Evolutionary conservation across 257 asterid species (phyloP).

Genomic region (Solanum piurae): DNA sequence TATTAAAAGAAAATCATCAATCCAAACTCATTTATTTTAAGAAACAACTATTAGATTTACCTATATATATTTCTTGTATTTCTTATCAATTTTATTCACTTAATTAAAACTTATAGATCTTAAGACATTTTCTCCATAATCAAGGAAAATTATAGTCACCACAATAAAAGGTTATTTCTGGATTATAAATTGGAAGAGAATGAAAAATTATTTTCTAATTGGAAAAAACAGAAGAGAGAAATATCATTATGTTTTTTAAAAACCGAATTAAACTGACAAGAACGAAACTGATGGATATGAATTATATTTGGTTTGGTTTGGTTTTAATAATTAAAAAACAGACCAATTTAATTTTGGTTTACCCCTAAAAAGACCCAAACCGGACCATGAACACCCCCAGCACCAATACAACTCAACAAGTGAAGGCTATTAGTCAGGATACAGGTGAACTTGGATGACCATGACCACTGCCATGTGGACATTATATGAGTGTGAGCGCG

Average conservation of each 20-base stretch:
- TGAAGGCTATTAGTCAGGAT: not conserved
- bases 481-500: not conserved
- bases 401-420: not conserved
- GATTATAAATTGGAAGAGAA: not conserved
- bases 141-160: not conserved
- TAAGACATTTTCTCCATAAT: not conserved
- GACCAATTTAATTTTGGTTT: not conserved
- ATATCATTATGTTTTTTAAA: not conserved
- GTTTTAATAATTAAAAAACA: no score
- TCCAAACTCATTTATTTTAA: not conserved
- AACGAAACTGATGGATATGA: not conserved
- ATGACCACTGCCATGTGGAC: not conserved
- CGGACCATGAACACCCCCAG: not conserved
- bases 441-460: not conserved
- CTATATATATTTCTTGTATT: not conserved
- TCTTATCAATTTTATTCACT: not conserved
- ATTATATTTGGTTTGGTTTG: not conserved
- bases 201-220: not conserved
- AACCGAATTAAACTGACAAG: not conserved
- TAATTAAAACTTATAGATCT: not conserved
- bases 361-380: not conserved
- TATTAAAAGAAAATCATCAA: not conserved
- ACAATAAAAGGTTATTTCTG: not conserved
- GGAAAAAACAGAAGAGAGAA: not conserved
- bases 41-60: not conserved